Evolutionary conservation across 169 alveolate genomes (phyloP).

Genomic region (Cryptosporidium felis): DNA sequence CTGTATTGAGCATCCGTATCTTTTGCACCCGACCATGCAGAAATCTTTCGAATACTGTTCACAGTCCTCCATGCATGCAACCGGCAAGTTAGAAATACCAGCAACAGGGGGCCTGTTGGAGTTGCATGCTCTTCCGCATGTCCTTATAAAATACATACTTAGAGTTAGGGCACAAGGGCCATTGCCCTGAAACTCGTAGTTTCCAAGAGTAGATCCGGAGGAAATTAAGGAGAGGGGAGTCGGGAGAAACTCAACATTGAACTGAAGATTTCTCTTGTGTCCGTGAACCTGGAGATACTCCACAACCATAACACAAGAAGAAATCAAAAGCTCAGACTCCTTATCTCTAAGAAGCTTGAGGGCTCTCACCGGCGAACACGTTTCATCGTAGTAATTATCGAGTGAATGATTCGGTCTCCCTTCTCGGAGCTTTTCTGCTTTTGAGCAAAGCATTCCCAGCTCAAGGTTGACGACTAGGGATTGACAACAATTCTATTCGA

Average conservation of each 20-base stretch:
- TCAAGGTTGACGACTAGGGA: slow-evolving; percentile 22
- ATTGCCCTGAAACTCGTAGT: background rate
- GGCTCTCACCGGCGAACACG: background rate
- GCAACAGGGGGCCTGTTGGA: slow-evolving; percentile 27
- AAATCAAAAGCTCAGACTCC: background rate
- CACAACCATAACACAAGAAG: slow-evolving; percentile 36
- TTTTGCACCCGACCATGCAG: slow-evolving; percentile 56
- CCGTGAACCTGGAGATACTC: slow-evolving; percentile 10
- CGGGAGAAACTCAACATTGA: slow-evolving; percentile 5
- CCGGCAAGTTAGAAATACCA: slow-evolving; percentile 32
- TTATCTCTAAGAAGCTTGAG: background rate
- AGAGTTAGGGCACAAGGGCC: slow-evolving; percentile 29
- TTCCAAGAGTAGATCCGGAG: background rate
- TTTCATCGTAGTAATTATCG: background rate
- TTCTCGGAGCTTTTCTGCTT: background rate
- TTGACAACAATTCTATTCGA: slow-evolving; percentile 29
- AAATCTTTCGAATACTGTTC: slow-evolving; percentile 15
- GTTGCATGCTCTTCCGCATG: slow-evolving; percentile 61
- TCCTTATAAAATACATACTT: slow-evolving; percentile 55
- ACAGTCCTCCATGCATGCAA: slow-evolving; percentile 28
- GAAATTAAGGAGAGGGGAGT: slow-evolving; percentile 49
- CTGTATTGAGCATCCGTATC: slow-evolving; percentile 42
- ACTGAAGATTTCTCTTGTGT: slow-evolving; percentile 26
- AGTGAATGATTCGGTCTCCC: background rate
- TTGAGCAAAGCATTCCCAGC: slow-evolving; percentile 25